These are phyloP conservation scores for Kwoniella bestiolae DNA, from an alignment of 768 basidiomycete genomes.

Conservation along the genomic window DNA sequence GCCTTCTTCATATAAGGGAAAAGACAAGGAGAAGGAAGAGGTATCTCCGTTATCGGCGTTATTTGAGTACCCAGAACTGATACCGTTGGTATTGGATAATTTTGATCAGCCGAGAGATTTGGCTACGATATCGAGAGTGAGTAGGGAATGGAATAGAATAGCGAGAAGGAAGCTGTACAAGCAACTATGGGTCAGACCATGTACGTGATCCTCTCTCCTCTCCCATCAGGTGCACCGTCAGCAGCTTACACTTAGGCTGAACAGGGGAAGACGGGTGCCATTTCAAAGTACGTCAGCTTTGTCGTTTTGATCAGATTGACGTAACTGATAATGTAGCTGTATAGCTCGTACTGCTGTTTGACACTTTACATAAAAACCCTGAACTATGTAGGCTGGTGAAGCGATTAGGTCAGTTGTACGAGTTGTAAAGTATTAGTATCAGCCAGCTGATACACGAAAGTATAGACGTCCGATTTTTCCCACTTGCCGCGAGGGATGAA, in stretches of 20 bases:
- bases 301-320: background rate
- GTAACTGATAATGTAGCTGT: conserved; percentile 22
- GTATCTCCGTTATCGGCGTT: conserved; percentile 36
- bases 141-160: conserved; percentile 32
- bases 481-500: conserved; percentile 31
- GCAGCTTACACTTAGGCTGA: background rate
- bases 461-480: conserved; percentile 48
- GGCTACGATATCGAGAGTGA: conserved; percentile 37
- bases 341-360: conserved; percentile 42
- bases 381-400: conserved; percentile 41
- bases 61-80: conserved; percentile 44
- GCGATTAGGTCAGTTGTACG: conserved; percentile 35
- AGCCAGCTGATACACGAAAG: background rate
- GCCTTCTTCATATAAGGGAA: background rate
- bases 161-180: conserved; percentile 39
- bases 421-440: background rate
- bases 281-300: conserved; percentile 31
- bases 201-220: conserved; percentile 23
- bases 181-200: conserved; percentile 48
- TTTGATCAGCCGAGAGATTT: conserved; percentile 48
- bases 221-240: no score
- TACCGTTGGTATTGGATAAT: conserved; percentile 36
- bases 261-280: conserved; percentile 45
- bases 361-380: conserved; percentile 32
- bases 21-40: background rate